Conservation (phyloP, 176 grass and related monocot genomes). For the Avena atlantica region DNA sequence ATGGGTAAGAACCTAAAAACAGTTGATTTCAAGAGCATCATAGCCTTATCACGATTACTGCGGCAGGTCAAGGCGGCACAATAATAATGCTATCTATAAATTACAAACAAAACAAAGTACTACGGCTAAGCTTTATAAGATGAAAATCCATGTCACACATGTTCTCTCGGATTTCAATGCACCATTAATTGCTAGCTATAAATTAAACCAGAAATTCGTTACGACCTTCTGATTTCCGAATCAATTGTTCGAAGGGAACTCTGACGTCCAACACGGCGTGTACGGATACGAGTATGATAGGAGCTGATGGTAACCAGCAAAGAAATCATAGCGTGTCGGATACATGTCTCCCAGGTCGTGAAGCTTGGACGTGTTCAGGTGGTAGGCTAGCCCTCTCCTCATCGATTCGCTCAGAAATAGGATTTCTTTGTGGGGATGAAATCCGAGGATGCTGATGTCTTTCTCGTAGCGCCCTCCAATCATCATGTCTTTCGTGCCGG, state of each 20-base stretch:
- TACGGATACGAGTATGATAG: background rate
- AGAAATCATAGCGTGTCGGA: background rate
- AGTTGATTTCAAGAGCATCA: too few relatives aligned
- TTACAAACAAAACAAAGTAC: too few relatives aligned
- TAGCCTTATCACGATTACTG: too few relatives aligned
- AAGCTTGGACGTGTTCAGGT: background rate
- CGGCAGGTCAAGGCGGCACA: too few relatives aligned
- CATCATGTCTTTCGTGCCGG: background rate
- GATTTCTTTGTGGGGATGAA: slow-evolving; percentile 7
- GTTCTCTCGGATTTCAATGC: too few relatives aligned
- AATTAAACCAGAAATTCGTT: too few relatives aligned
- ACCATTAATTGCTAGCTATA: too few relatives aligned
- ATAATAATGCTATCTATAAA: too few relatives aligned
- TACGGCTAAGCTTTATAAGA: too few relatives aligned
- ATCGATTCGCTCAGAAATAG: background rate
- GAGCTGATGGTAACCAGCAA: background rate
- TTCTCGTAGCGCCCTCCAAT: background rate
- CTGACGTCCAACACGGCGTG: background rate
- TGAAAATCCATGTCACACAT: too few relatives aligned
- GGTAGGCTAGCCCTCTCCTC: slow-evolving; percentile 3
- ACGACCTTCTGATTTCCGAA: background rate
- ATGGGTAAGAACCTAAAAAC: too few relatives aligned
- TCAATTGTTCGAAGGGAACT: background rate
- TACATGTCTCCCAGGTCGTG: background rate
- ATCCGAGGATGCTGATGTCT: background rate